Base-by-base conservation (phyloP, 2,329 filamentous ascomycete genomes). In the Stemphylium lycopersici region DNA sequence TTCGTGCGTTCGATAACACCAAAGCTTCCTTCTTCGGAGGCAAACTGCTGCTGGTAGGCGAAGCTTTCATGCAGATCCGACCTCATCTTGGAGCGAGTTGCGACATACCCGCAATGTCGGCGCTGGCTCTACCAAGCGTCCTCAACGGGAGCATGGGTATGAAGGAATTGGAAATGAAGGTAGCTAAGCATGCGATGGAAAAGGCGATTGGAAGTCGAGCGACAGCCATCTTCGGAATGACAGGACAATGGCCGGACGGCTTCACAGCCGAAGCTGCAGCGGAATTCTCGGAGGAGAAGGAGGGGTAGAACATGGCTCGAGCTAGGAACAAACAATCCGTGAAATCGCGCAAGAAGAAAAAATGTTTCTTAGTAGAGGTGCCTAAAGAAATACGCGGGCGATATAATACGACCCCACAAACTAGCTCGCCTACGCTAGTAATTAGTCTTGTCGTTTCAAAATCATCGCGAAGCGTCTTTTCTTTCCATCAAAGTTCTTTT, bases 71-170 rank as follows among this genome's bases (percentile, higher is more conserved):
- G 1, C 71, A 76, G 2, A 74, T 80, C 29, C 61, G 79, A 20
- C 78, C 79, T 2, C 78, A 81, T 52, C 65, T 76, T 3, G 79
- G 72, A 1, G 65, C 72, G n/a, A 77, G 76, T 8, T 78, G 78
- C 2, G 73, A 77, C 18, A 77, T 80, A 52, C 76, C 76, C 2
- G 78, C 77, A 0, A 67, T 74, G 33, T 76, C 79, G 51, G 73
- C 74, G 2, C 33, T 76, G 32, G 59, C 52, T 3, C 56, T 80
- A 11, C 74, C 62, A 0, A 61, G 67, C 42, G 69, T 76, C 16
- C 63, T 78, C 52, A 40, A 55, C 1, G 76, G 75, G 3, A 62
- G 75, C 31, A 70, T 71, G 46, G 58, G 58, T 1, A 37, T 67
- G 22, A 51, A 58, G 2, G 49, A 68, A 20, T 78, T 77, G 67